Percentiles rank a stretch among this genome's conserved stretches.
Evolutionary conservation across 257 asterid genomes (phyloP).

Genomic region (Ilex asprella): DNA sequence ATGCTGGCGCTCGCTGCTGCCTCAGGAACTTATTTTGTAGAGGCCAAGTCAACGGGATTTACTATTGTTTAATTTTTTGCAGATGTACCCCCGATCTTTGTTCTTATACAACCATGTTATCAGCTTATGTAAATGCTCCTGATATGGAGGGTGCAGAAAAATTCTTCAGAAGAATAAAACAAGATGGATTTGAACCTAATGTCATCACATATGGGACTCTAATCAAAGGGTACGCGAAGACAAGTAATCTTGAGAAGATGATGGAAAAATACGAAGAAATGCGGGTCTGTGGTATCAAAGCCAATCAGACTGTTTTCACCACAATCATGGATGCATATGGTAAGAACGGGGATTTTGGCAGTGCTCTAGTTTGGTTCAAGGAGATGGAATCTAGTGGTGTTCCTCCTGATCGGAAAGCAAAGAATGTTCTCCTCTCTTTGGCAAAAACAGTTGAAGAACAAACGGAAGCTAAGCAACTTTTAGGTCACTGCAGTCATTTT

Average conservation of each 20-base stretch:
- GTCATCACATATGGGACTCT: slow-evolving; percentile 70
- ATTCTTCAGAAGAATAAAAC: slow-evolving; percentile 70
- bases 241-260: slow-evolving; percentile 65
- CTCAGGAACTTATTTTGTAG: neutral
- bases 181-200: slow-evolving; percentile 68
- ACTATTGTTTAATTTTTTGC: slow-evolving; percentile 1
- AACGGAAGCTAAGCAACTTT: slow-evolving; percentile 58
- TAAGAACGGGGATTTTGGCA: slow-evolving; percentile 64
- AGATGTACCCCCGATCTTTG: slow-evolving; percentile 84
- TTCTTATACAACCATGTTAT: slow-evolving; percentile 87
- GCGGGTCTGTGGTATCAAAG: slow-evolving; percentile 53
- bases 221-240: slow-evolving; percentile 78
- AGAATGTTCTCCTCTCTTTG: slow-evolving; percentile 74
- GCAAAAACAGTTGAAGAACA: slow-evolving; percentile 77
- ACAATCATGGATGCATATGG: slow-evolving; percentile 95
- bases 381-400: slow-evolving; percentile 69
- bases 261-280: slow-evolving; percentile 74
- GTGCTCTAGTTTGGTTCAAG: slow-evolving; percentile 70
- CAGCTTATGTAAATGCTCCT: slow-evolving; percentile 75
- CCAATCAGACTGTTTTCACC: slow-evolving; percentile 65
- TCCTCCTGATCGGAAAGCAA: slow-evolving; percentile 78
- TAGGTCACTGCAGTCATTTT: slow-evolving; percentile 15
- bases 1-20: too few relatives aligned
- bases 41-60: neutral
- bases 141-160: slow-evolving; percentile 96